These are phyloP conservation scores for Cercospora citrullina DNA, from an alignment of 2,329 filamentous ascomycete genomes.

Conservation along the genomic window DNA sequence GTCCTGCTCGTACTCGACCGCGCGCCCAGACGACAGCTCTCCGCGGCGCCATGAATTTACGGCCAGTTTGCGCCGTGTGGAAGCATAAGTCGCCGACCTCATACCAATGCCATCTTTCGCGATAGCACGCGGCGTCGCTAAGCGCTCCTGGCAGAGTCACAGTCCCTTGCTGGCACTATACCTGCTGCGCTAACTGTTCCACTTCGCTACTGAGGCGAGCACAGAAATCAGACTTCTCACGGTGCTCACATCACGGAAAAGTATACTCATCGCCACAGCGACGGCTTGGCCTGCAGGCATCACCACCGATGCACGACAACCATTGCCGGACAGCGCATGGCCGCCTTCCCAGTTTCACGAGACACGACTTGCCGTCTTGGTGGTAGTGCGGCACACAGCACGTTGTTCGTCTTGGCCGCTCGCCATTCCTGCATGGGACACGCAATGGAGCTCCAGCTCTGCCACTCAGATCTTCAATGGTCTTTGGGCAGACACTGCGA, in stretches of 20 bases:
- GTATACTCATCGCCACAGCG: neutral
- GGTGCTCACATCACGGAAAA: neutral
- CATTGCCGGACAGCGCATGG: constrained; percentile 8
- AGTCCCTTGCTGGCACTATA: neutral
- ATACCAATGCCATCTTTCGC: neutral
- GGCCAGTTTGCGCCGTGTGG: constrained; percentile 6
- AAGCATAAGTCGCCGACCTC: neutral
- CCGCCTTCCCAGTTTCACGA: neutral
- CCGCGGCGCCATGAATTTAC: constrained; percentile 6
- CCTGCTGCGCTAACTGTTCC: neutral
- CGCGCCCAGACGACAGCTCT: constrained; percentile 5
- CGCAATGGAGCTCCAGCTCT: constrained; percentile 1
- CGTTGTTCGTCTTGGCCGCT: neutral
- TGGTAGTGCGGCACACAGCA: neutral
- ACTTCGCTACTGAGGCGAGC: neutral
- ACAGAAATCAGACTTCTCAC: neutral
- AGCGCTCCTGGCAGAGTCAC: neutral
- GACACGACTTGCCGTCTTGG: neutral
- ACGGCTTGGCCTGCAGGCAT: neutral
- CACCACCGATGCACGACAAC: neutral
- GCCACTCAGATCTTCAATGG: neutral
- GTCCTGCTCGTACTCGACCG: neutral
- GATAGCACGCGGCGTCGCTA: neutral
- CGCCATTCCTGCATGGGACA: neutral
- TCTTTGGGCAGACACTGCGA: neutral